A percentile compares a stretch with the other conserved stretches of the same genome.
Evolutionary conservation across 2,329 filamentous ascomycete species (phyloP).

Genomic region (Xylaria sp.): DNA sequence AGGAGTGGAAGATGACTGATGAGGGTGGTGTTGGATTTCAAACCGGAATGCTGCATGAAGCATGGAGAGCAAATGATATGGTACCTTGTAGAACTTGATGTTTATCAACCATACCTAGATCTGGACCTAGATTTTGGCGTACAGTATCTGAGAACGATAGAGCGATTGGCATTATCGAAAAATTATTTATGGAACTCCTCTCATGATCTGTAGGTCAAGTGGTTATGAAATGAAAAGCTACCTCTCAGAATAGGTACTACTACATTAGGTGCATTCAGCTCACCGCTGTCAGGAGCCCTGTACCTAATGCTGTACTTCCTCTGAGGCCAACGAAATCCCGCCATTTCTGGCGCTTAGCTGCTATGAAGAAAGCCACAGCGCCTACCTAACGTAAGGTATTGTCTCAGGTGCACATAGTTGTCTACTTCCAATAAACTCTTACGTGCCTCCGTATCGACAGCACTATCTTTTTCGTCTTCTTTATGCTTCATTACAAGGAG

Average conservation of each 20-base stretch:
- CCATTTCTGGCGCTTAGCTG: not conserved
- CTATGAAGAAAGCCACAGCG: not conserved
- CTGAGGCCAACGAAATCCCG: slow-evolving; percentile 10
- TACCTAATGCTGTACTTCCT: not conserved
- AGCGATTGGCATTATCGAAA: not conserved
- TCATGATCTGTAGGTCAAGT: not conserved
- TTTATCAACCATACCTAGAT: not conserved
- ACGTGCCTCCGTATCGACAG: no score
- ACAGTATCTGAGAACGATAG: not conserved
- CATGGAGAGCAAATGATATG: not conserved
- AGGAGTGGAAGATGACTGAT: not conserved
- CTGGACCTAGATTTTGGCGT: not conserved
- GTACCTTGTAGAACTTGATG: not conserved
- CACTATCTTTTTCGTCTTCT: not conserved
- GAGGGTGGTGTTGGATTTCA: not conserved
- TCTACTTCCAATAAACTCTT: no score
- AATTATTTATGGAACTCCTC: not conserved
- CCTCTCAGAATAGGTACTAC: no score
- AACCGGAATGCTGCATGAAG: not conserved
- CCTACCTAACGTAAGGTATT: no score
- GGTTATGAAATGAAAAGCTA: no score
- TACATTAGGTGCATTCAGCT: no score
- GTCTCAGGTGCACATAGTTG: no score
- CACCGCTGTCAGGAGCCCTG: not conserved
- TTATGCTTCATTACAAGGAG: not conserved